Evolutionary conservation across 2,329 filamentous ascomycete species (phyloP).

Genomic region (Xylogone sp.): DNA sequence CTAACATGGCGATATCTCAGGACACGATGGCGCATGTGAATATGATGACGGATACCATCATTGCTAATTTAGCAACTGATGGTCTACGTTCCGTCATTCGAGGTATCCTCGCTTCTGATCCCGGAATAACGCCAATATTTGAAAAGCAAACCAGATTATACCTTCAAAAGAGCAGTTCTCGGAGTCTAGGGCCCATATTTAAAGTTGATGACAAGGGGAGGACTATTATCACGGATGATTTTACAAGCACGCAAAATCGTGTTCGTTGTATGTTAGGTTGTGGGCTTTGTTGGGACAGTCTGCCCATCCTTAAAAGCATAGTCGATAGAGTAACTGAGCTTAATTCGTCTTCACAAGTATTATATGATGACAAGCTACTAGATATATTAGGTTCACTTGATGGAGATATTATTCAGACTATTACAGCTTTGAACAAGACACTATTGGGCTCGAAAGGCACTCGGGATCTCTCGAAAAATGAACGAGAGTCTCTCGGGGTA

Average conservation of each 20-base stretch:
- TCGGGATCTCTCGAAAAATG: constrained; percentile 9
- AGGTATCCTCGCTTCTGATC: constrained; percentile 24
- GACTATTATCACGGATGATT: constrained; percentile 1
- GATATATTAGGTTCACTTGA: constrained; percentile 28
- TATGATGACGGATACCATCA: constrained; percentile 43
- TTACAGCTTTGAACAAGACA: constrained; percentile 21
- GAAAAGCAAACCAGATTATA: constrained; percentile 28
- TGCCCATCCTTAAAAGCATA: constrained; percentile 15
- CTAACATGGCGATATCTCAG: not conserved
- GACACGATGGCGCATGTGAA: constrained; percentile 36
- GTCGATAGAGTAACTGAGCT: constrained; percentile 10
- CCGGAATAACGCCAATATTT: constrained; percentile 29
- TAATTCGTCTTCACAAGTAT: not conserved
- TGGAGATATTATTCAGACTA: constrained; percentile 23
- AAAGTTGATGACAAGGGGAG: not conserved
- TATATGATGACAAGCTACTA: constrained; percentile 8
- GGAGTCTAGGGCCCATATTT: constrained; percentile 14
- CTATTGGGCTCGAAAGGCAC: constrained; percentile 10
- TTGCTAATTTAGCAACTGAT: constrained; percentile 37
- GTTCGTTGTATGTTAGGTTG: constrained; percentile 30
- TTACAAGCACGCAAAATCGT: constrained; percentile 16
- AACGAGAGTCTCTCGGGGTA: constrained; percentile 4
- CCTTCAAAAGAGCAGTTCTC: constrained; percentile 19
- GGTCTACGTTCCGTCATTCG: constrained; percentile 35
- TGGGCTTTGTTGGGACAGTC: constrained; percentile 26